Percentiles rank a stretch among this genome's conserved stretches.
These are phyloP conservation scores for Penicillium desertorum DNA, from an alignment of 495 filamentous ascomycete species.

Conservation along the genomic window DNA sequence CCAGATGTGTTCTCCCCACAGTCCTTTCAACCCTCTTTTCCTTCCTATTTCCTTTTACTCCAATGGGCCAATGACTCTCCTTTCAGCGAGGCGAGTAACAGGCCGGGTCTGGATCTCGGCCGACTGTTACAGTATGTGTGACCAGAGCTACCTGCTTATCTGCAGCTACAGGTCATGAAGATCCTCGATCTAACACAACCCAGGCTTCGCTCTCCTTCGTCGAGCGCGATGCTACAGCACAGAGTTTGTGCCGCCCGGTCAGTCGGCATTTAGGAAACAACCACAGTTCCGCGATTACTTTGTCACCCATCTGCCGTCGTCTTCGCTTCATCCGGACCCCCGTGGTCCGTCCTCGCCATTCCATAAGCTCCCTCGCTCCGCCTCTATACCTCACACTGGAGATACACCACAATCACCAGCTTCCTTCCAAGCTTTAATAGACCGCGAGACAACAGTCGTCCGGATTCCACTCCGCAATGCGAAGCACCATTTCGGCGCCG, in stretches of 20 bases:
- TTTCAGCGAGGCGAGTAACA: constrained; percentile 44
- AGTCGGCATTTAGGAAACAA: constrained; percentile 25
- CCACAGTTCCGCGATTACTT: constrained; percentile 93
- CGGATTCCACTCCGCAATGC: constrained; percentile 92
- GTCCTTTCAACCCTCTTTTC: constrained; percentile 12
- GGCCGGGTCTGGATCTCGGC: constrained; percentile 43
- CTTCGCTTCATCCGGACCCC: constrained; percentile 88
- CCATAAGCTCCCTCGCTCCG: constrained; percentile 81
- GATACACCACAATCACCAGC: constrained; percentile 55
- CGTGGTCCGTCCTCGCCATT: constrained; percentile 53
- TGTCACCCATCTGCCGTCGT: constrained; percentile 90
- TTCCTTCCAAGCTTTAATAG: constrained; percentile 54
- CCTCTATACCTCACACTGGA: constrained; percentile 74
- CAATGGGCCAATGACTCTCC: constrained; percentile 46
- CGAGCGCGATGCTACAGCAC: constrained; percentile 22
- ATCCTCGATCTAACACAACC: constrained; percentile 10
- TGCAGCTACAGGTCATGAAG: constrained; percentile 3
- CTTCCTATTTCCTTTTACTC: constrained; percentile 16
- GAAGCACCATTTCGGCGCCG: constrained; percentile 91
- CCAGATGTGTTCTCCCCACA: constrained; percentile 20
- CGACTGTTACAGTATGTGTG: constrained; percentile 38
- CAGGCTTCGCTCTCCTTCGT: constrained; percentile 27
- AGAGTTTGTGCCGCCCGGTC: constrained; percentile 18
- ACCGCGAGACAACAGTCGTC: constrained; percentile 88
- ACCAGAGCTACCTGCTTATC: constrained; percentile 21